phyloP scores from a whole-genome alignment of 352 stramenopile species.

The Phytophthora crassamura region DNA sequence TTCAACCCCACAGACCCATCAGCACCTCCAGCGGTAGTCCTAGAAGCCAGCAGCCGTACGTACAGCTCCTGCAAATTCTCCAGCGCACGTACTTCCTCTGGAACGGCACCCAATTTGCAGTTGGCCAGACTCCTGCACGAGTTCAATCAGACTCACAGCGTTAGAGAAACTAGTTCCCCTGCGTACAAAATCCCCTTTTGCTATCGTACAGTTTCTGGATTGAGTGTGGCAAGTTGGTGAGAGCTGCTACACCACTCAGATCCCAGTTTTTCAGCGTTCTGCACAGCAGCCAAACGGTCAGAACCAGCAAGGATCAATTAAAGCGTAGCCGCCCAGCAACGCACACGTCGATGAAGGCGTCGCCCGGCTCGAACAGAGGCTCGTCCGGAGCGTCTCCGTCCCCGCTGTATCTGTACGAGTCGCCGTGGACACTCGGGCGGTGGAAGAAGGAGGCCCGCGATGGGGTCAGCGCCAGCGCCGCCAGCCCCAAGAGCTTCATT shows the following conservation, averaged over 20 bases:
- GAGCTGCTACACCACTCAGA: conserved; percentile 40
- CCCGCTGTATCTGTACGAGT: conserved; percentile 61
- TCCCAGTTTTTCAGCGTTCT: conserved; percentile 76
- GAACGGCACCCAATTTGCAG: conserved; percentile 54
- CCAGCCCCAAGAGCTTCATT: conserved; percentile 11
- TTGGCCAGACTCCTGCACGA: conserved; percentile 47
- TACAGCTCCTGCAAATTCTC: conserved; percentile 54
- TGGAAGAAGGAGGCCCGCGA: conserved; percentile 51
- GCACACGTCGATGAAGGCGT: conserved; percentile 63
- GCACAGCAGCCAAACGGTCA: not conserved
- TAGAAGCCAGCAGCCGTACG: conserved; percentile 5
- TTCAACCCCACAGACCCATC: conserved; percentile 4
- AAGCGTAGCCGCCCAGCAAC: not conserved
- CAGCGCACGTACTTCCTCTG: conserved; percentile 51
- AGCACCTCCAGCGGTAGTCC: not conserved
- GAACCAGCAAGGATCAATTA: not conserved
- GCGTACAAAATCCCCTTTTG: conserved; percentile 1
- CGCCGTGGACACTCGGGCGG: conserved; percentile 48
- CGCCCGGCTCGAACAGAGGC: conserved; percentile 50
- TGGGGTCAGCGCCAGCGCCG: conserved; percentile 9
- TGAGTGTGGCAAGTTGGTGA: conserved; percentile 53
- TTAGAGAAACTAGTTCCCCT: conserved; percentile 2
- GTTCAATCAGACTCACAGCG: not conserved
- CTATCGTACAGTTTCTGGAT: conserved; percentile 56
- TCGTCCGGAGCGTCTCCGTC: conserved; percentile 53